A percentile compares a stretch with the other conserved stretches of the same genome.
Conservation (phyloP, 2,329 filamentous ascomycete genomes). For the Talaromyces marneffei region DNA sequence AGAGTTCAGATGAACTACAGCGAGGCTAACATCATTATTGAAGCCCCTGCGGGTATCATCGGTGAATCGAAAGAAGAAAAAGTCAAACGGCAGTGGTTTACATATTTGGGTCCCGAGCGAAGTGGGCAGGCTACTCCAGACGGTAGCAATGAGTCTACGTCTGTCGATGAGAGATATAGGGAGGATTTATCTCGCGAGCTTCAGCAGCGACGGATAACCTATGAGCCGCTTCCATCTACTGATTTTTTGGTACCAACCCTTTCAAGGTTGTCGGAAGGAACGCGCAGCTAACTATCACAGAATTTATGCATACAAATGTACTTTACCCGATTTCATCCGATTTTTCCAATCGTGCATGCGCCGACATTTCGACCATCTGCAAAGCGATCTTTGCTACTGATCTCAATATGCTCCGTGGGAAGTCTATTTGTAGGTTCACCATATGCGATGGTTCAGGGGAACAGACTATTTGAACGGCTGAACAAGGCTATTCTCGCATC, state of each 20-base stretch:
- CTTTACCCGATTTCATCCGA: conserved; percentile 20
- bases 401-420: conserved; percentile 36
- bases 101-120: not conserved
- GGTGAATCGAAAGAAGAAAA: not conserved
- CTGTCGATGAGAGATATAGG: not conserved
- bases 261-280: not conserved
- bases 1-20: not conserved
- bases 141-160: not conserved
- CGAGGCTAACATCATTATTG: not conserved
- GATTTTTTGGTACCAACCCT: not conserved
- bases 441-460: conserved; percentile 24
- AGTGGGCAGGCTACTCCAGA: conserved; percentile 8
- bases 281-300: not conserved
- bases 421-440: conserved; percentile 32
- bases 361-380: conserved; percentile 18
- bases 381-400: conserved; percentile 27
- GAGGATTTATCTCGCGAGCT: conserved; percentile 16
- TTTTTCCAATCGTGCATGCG: conserved; percentile 14
- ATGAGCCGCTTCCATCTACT: conserved; percentile 6
- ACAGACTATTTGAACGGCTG: conserved; percentile 26
- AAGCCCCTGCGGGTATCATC: not conserved
- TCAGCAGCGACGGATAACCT: conserved; percentile 16
- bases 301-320: conserved; percentile 20
- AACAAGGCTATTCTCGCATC: conserved; percentile 14
- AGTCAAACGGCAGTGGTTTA: conserved; percentile 2